These are phyloP conservation scores for Salix suchowensis DNA, from an alignment of 345 rosid species.

Conservation along the genomic window DNA sequence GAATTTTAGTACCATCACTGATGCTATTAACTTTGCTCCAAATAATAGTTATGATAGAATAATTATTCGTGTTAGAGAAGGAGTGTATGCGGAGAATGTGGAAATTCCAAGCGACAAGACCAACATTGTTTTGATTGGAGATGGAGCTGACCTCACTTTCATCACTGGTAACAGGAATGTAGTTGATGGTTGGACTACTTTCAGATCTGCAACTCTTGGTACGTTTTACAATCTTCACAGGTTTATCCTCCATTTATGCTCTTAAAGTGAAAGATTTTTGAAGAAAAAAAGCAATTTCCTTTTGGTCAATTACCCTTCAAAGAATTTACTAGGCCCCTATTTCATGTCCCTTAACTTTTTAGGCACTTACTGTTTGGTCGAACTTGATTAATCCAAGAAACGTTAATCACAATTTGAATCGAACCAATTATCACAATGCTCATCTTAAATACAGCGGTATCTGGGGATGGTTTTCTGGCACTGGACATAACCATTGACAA, in stretches of 20 bases:
- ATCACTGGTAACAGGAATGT: constrained; percentile 65
- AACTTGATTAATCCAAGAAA: not conserved
- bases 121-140: constrained; percentile 70
- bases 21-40: constrained; percentile 72
- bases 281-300: not conserved
- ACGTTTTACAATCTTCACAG: not conserved
- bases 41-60: constrained; percentile 48
- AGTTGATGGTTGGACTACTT: constrained; percentile 84
- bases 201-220: constrained; percentile 95
- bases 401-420: not conserved
- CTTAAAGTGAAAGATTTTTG: not conserved
- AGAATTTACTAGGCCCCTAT: too few species aligned
- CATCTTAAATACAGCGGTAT: constrained; percentile 41
- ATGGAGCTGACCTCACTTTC: constrained; percentile 57
- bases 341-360: too few species aligned
- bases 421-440: not conserved
- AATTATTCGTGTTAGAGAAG: constrained; percentile 55
- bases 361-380: not conserved
- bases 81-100: constrained; percentile 62
- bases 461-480: constrained; percentile 76
- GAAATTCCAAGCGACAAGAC: constrained; percentile 64
- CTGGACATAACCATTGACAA: constrained; percentile 65
- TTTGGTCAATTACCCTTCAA: too few species aligned
- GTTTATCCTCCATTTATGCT: not conserved
- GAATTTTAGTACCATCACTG: constrained; percentile 63